Percentiles rank a stretch among this genome's conserved stretches.
Evolutionary conservation across 2,329 filamentous ascomycete genomes (phyloP).

Genomic region (Stachybotrys elegans): DNA sequence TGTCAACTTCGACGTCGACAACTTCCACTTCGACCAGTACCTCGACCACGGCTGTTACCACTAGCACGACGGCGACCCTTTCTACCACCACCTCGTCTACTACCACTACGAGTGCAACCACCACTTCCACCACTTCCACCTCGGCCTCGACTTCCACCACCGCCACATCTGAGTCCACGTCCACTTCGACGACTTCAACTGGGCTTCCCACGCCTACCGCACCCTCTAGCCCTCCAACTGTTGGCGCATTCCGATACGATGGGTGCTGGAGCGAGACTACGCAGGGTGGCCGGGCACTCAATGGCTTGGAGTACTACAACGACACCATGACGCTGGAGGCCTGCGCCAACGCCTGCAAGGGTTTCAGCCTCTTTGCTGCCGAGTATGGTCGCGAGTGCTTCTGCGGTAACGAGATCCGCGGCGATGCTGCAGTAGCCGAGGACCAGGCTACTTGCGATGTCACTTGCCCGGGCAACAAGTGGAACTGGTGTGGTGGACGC

Average conservation of each 20-base stretch:
- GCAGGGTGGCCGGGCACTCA: neutral
- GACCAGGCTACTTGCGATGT: conserved; percentile 28
- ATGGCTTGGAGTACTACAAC: neutral
- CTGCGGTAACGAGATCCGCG: conserved; percentile 27
- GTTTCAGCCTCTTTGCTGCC: neutral
- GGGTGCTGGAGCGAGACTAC: neutral
- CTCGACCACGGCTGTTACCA: neutral
- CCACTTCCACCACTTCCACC: neutral
- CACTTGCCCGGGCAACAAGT: conserved; percentile 23
- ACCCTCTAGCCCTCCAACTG: neutral
- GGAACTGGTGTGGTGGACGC: conserved; percentile 29
- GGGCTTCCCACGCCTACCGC: neutral
- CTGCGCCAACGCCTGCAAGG: neutral
- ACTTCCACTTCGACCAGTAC: neutral
- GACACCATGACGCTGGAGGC: conserved; percentile 3
- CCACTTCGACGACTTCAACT: neutral
- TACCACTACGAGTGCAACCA: neutral
- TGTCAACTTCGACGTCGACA: neutral
- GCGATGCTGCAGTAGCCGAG: conserved; percentile 18
- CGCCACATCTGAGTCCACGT: neutral
- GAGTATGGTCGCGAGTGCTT: conserved; percentile 33
- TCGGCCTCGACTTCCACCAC: neutral
- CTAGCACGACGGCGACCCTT: neutral
- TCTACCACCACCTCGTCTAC: neutral
- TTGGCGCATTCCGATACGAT: conserved; percentile 3